These are phyloP conservation scores for Mimosa bimucronata DNA, from an alignment of 306 rosid genomes.

Conservation along the genomic window DNA sequence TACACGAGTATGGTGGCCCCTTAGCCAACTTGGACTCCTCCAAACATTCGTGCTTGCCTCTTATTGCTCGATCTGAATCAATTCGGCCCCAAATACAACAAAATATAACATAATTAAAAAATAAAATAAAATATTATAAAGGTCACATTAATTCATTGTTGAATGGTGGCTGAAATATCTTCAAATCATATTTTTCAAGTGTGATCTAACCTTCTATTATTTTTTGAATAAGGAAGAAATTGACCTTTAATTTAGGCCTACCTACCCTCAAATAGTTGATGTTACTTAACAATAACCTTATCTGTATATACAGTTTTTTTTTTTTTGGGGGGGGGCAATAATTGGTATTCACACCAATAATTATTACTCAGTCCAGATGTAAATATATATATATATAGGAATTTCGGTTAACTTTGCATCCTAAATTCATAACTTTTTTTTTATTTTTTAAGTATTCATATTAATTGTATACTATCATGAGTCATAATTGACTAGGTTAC, in stretches of 20 bases:
- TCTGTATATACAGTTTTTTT: not conserved
- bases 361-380: no score
- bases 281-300: not conserved
- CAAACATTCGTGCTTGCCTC: slow-evolving; percentile 47
- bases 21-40: not conserved
- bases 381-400: no score
- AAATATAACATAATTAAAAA: not conserved
- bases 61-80: slow-evolving; percentile 4
- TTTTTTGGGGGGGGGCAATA: not conserved
- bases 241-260: not conserved
- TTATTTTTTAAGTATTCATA: no score
- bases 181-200: not conserved
- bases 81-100: slow-evolving; percentile 12
- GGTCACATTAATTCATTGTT: not conserved
- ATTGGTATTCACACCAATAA: not conserved
- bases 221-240: not conserved
- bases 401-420: no score
- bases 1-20: not conserved
- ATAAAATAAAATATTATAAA: no score
- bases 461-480: no score
- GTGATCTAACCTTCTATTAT: not conserved
- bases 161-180: not conserved
- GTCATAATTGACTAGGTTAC: no score
- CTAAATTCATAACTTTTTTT: no score
- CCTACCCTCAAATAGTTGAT: not conserved